These are phyloP conservation scores for Teratosphaeriaceae sp. DNA, from an alignment of 2,329 filamentous ascomycete genomes.

Conservation along the genomic window DNA sequence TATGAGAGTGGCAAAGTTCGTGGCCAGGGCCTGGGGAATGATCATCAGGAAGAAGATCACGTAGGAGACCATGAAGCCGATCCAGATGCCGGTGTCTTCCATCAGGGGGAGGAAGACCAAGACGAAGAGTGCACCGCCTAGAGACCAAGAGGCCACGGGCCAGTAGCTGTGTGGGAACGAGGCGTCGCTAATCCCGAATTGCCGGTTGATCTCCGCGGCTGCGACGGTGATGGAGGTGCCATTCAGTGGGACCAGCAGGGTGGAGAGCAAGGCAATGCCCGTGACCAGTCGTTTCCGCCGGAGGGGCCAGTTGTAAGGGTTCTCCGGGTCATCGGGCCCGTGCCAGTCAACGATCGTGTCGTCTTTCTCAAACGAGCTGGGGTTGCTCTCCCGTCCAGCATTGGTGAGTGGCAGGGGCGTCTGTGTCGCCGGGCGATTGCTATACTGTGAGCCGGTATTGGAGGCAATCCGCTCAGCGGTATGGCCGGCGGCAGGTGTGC, in stretches of 20 bases:
- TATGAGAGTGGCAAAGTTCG: constrained; percentile 33
- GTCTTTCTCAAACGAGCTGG: constrained; percentile 6
- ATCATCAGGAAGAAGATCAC: constrained; percentile 31
- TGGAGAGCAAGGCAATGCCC: constrained; percentile 25
- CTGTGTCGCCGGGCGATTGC: background rate
- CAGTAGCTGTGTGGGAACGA: constrained; percentile 35
- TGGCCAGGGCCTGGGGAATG: constrained; percentile 33
- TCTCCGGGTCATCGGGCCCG: constrained; percentile 41
- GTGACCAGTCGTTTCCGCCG: constrained; percentile 30
- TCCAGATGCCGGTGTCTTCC: constrained; percentile 31
- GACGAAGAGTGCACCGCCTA: constrained; percentile 32
- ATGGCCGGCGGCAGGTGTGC: background rate
- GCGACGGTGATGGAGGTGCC: constrained; percentile 33
- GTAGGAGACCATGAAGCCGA: constrained; percentile 26
- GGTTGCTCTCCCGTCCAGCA: background rate
- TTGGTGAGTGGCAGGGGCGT: background rate
- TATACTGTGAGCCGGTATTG: background rate
- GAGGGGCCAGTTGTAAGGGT: constrained; percentile 30
- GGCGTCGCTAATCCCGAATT: constrained; percentile 30
- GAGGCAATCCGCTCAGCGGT: constrained; percentile 1
- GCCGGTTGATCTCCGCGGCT: constrained; percentile 24
- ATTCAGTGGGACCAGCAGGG: constrained; percentile 30
- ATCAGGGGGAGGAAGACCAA: constrained; percentile 31
- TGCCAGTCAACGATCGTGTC: constrained; percentile 39
- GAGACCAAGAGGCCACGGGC: constrained; percentile 31